Evolutionary conservation across 73 alveolate species (phyloP).

Genomic region (Paramecium bursaria): DNA sequence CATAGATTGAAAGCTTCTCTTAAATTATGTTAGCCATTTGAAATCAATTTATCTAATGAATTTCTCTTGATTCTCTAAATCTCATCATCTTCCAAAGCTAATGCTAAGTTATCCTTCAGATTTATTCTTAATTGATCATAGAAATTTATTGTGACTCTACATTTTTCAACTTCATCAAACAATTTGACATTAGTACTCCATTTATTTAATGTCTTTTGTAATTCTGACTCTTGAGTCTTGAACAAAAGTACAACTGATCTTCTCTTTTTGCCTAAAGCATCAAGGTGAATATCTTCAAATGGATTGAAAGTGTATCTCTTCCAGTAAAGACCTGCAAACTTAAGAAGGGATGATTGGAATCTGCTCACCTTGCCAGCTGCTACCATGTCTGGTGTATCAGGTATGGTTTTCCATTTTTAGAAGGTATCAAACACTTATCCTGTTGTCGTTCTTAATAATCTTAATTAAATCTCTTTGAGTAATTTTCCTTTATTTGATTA

Average conservation of each 20-base stretch:
- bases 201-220: background rate
- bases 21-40: no score
- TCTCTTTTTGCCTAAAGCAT: background rate
- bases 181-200: background rate
- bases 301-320: background rate
- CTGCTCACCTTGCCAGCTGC: constrained; percentile 3
- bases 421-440: background rate
- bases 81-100: no score
- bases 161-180: background rate
- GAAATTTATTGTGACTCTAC: background rate
- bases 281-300: background rate
- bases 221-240: constrained; percentile 9
- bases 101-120: background rate
- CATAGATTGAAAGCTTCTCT: no score
- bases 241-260: background rate
- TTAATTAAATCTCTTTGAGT: constrained; percentile 1
- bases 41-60: no score
- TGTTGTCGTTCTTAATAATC: background rate
- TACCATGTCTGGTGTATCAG: background rate
- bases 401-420: constrained; percentile 34
- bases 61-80: no score
- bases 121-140: background rate
- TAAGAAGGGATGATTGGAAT: background rate
- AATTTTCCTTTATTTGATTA: background rate
- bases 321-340: background rate